phyloP scores from a whole-genome alignment of 2,329 filamentous ascomycete genomes.

The Ambrosiella beaveri region DNA sequence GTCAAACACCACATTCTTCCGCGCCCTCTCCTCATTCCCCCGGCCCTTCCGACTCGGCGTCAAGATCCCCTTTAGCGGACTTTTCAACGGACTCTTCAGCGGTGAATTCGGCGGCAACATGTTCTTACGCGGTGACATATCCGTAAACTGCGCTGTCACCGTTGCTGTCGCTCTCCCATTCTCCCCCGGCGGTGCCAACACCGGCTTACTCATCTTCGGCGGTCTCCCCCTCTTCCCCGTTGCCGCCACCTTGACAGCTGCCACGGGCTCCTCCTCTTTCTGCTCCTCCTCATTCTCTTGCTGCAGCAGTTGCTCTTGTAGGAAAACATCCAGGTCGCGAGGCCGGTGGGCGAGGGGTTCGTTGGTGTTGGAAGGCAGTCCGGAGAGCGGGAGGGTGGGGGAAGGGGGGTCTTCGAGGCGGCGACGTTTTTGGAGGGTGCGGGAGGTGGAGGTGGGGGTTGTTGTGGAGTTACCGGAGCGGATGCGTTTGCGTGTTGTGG shows the following conservation, averaged over 20 bases:
- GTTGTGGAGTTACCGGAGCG: constrained; percentile 9
- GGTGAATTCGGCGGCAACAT: constrained; percentile 3
- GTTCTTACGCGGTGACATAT: constrained; percentile 7
- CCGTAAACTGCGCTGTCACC: neutral
- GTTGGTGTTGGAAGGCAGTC: neutral
- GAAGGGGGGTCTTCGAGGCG: constrained; percentile 10
- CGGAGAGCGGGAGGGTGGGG: neutral
- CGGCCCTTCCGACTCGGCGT: constrained; percentile 31
- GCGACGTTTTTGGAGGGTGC: constrained; percentile 3
- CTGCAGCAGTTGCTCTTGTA: neutral
- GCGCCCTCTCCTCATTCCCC: constrained; percentile 19
- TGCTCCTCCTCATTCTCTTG: neutral
- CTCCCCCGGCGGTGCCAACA: neutral
- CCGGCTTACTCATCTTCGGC: constrained; percentile 10
- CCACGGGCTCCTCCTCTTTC: neutral
- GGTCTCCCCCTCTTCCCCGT: constrained; percentile 4
- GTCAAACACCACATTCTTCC: constrained; percentile 40
- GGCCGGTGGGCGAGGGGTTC: neutral
- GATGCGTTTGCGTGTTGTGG: constrained; percentile 7
- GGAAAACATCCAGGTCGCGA: neutral
- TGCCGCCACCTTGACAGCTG: neutral
- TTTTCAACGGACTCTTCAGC: constrained; percentile 5
- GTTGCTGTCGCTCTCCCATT: neutral
- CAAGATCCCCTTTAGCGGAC: constrained; percentile 36
- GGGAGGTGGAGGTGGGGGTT: constrained; percentile 8